Conservation (phyloP, 257 asterid species). For the Buddleja alternifolia region DNA sequence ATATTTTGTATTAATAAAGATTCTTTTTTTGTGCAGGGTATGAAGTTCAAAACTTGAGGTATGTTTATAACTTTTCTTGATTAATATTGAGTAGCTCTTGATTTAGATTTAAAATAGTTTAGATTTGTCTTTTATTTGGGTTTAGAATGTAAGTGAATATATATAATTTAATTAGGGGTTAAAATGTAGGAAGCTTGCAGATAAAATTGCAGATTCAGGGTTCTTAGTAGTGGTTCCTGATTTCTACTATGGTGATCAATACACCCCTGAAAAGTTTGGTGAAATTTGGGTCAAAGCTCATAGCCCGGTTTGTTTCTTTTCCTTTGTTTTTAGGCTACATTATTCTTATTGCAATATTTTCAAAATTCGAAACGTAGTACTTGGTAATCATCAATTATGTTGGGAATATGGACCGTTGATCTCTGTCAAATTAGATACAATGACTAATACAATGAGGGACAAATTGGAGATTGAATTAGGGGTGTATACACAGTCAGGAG, state of each 20-base stretch:
- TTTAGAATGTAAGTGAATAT: slow-evolving; percentile 47
- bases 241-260: slow-evolving; percentile 69
- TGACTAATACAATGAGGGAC: no score
- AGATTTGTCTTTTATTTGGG: no score
- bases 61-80: slow-evolving; percentile 14
- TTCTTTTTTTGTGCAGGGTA: slow-evolving; percentile 45
- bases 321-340: no score
- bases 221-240: slow-evolving; percentile 74
- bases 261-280: slow-evolving; percentile 34
- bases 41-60: slow-evolving; percentile 72
- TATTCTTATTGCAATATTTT: not conserved
- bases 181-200: slow-evolving; percentile 65
- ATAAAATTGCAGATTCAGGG: slow-evolving; percentile 63
- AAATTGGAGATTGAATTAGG: no score
- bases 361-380: no score
- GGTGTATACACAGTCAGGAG: no score
- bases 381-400: no score
- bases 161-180: no score
- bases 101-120: no score
- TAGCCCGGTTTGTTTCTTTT: slow-evolving; percentile 42
- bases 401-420: no score
- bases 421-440: no score
- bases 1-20: no score
- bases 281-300: slow-evolving; percentile 50
- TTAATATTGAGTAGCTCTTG: not conserved